Evolutionary conservation across 768 basidiomycete genomes (phyloP).

Genomic region (Suillus sp.): DNA sequence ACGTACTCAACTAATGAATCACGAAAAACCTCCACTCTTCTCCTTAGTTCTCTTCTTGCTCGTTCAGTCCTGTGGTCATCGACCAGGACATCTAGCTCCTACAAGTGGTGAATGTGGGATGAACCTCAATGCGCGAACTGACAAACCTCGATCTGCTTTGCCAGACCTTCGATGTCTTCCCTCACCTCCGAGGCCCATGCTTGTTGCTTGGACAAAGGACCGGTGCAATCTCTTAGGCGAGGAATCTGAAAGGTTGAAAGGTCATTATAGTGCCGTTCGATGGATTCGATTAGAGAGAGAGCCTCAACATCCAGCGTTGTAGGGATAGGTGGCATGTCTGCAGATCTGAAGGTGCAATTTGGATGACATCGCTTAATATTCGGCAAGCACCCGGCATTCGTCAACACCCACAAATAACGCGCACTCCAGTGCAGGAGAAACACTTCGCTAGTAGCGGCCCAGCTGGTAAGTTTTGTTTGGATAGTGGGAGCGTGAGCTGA

Average conservation of each 20-base stretch:
- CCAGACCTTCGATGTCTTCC: conserved; percentile 68
- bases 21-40: conserved; percentile 51
- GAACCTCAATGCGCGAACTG: not conserved
- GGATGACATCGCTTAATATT: no score
- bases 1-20: conserved; percentile 54
- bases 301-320: conserved; percentile 54
- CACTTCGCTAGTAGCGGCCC: no score
- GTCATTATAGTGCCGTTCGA: conserved; percentile 62
- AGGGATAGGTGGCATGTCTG: conserved; percentile 67
- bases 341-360: not conserved
- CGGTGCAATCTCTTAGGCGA: conserved; percentile 65
- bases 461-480: no score
- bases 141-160: conserved; percentile 67
- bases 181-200: conserved; percentile 72
- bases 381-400: no score
- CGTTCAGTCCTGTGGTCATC: conserved; percentile 70
- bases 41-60: conserved; percentile 49
- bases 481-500: no score
- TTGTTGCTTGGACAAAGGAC: conserved; percentile 72
- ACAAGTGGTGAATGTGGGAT: conserved; percentile 7
- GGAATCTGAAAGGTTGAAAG: conserved; percentile 74
- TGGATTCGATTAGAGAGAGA: conserved; percentile 47
- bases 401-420: no score
- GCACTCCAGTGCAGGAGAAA: no score
- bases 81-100: conserved; percentile 70